Conservation (phyloP, 352 stramenopile genomes). For the Pilasporangium apinafurcum region DNA sequence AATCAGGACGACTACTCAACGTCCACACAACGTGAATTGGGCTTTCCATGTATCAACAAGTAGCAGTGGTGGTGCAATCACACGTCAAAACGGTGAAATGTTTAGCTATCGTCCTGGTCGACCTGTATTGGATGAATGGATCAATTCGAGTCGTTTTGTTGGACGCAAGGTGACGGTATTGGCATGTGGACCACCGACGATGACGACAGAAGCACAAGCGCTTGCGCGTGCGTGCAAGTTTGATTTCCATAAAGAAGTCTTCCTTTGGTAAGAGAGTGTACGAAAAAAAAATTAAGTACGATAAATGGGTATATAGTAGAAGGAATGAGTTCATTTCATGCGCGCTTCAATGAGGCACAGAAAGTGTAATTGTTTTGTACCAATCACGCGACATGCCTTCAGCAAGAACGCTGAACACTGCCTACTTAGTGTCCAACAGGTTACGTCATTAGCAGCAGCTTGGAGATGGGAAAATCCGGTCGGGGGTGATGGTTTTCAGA, state of each 20-base stretch:
- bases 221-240: conserved; percentile 60
- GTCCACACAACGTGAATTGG: conserved; percentile 43
- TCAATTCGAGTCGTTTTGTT: conserved; percentile 65
- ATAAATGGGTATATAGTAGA: too few relatives aligned
- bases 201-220: conserved; percentile 59
- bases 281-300: too few relatives aligned
- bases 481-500: too few relatives aligned
- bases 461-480: too few relatives aligned
- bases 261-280: conserved; percentile 62
- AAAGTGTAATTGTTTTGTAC: too few relatives aligned
- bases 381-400: too few relatives aligned
- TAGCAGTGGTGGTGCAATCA: conserved; percentile 31
- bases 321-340: too few relatives aligned
- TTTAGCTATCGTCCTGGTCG: conserved; percentile 43
- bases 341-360: too few relatives aligned
- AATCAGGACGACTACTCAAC: conserved; percentile 9
- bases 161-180: conserved; percentile 58
- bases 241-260: conserved; percentile 83
- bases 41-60: conserved; percentile 57
- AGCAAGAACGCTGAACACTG: too few relatives aligned
- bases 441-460: too few relatives aligned
- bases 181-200: conserved; percentile 63
- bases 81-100: conserved; percentile 41
- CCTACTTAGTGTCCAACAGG: too few relatives aligned
- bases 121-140: conserved; percentile 57